These are phyloP conservation scores for Penicillium bialowiezense DNA, from an alignment of 495 filamentous ascomycete genomes.

Conservation along the genomic window DNA sequence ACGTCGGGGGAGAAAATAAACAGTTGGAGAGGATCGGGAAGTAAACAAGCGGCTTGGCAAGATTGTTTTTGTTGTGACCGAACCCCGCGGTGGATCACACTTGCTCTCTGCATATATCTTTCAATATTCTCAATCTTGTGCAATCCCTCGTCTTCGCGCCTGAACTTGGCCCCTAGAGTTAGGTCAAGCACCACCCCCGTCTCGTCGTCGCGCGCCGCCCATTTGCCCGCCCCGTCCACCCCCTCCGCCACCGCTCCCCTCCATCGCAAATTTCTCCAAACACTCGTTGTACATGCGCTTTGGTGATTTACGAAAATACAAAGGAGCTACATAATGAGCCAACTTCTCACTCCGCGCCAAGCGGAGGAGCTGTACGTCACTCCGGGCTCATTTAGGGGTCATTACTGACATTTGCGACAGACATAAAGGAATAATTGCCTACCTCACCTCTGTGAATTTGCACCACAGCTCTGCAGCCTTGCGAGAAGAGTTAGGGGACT, in stretches of 20 bases:
- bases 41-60: constrained; percentile 34
- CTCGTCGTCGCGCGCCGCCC: too few species aligned
- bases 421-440: constrained; percentile 88
- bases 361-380: constrained; percentile 81
- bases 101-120: constrained; percentile 7
- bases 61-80: constrained; percentile 25
- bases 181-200: too few species aligned
- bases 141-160: not conserved
- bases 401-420: constrained; percentile 43
- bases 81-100: constrained; percentile 26
- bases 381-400: constrained; percentile 2
- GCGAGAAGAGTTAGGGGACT: constrained; percentile 37
- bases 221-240: not conserved
- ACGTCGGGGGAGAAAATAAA: constrained; percentile 18
- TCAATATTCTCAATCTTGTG: not conserved
- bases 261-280: not conserved
- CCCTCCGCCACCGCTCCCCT: constrained; percentile 5
- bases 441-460: constrained; percentile 72
- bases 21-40: constrained; percentile 24
- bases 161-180: too few species aligned
- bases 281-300: constrained; percentile 20
- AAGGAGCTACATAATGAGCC: constrained; percentile 56
- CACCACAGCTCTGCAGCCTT: constrained; percentile 64
- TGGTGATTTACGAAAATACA: constrained; percentile 18
- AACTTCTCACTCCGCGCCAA: constrained; percentile 74